These are phyloP conservation scores for Tarenaya hassleriana DNA, from an alignment of 345 rosid genomes.

Conservation along the genomic window DNA sequence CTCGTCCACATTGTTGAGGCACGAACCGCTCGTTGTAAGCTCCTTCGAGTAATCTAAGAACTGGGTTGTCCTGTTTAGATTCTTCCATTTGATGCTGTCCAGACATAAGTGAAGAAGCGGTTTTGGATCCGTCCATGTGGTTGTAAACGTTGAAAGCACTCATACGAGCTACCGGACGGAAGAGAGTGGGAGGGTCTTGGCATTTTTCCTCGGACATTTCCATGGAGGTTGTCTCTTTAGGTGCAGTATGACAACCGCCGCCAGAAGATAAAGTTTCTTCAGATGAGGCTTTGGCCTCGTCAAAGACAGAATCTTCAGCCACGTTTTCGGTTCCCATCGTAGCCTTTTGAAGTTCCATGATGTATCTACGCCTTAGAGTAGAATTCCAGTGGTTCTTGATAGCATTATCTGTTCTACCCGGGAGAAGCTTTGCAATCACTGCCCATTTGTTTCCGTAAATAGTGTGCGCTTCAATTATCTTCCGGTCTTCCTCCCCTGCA, in stretches of 20 bases:
- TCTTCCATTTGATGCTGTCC: neutral
- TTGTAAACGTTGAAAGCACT: conserved; percentile 49
- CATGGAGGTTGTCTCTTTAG: conserved; percentile 43
- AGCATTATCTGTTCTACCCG: conserved; percentile 86
- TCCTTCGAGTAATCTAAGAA: too few species aligned
- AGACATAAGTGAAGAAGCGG: conserved; percentile 5
- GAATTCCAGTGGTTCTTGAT: conserved; percentile 93
- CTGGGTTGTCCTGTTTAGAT: conserved; percentile 41
- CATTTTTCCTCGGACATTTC: conserved; percentile 39
- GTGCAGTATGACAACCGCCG: conserved; percentile 48
- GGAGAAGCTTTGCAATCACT: conserved; percentile 64
- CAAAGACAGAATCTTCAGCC: conserved; percentile 37
- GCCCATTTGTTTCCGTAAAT: conserved; percentile 89
- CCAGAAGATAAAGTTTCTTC: conserved; percentile 65
- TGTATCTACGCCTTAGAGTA: conserved; percentile 52
- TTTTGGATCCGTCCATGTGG: conserved; percentile 25
- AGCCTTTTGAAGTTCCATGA: conserved; percentile 31
- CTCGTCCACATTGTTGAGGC: conserved; percentile 65
- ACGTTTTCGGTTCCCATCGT: conserved; percentile 30
- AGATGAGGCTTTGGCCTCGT: conserved; percentile 54
- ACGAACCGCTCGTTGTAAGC: conserved; percentile 44
- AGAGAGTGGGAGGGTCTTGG: conserved; percentile 47
- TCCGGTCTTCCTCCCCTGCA: conserved; percentile 69
- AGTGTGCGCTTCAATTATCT: conserved; percentile 57
- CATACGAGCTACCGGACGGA: conserved; percentile 60